phyloP scores from a whole-genome alignment of 164 flowering plant genomes.

The Malania oleifera region DNA sequence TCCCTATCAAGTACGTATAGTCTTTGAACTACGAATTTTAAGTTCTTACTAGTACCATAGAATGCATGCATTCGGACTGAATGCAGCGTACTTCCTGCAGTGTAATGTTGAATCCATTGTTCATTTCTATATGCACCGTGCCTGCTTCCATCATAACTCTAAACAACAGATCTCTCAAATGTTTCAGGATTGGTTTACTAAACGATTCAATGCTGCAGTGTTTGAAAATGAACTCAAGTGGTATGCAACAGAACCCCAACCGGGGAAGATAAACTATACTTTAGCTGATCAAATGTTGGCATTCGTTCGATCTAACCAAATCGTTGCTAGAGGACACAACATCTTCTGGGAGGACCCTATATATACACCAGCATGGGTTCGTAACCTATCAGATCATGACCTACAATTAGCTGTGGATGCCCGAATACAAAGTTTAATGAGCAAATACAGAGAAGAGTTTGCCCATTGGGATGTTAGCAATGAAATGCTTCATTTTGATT shows the following conservation, averaged over 20 bases:
- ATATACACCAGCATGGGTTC: constrained; percentile 79
- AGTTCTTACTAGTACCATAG: not conserved
- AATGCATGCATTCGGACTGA: no score
- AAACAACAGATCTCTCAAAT: not conserved
- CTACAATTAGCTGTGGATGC: constrained; percentile 50
- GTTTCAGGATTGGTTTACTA: constrained; percentile 68
- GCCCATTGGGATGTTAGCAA: constrained; percentile 97
- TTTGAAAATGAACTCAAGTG: constrained; percentile 96
- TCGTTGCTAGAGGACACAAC: constrained; percentile 76
- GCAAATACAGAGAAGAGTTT: constrained; percentile 62
- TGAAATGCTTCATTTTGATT: constrained; percentile 84
- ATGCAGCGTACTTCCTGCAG: no score
- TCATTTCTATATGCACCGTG: no score
- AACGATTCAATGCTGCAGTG: constrained; percentile 89
- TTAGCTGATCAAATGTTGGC: constrained; percentile 66
- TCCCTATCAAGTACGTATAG: constrained; percentile 57
- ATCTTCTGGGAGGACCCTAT: constrained; percentile 94
- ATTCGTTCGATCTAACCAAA: constrained; percentile 58
- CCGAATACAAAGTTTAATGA: constrained; percentile 69
- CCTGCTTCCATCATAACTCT: no score
- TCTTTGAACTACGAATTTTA: not conserved
- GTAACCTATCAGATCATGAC: constrained; percentile 42
- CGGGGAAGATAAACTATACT: constrained; percentile 68
- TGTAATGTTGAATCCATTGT: no score
- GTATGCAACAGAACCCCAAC: constrained; percentile 74